Percentiles rank a stretch among this genome's conserved stretches.
Evolutionary conservation across 495 filamentous ascomycete genomes (phyloP).

Genomic region (Aspergillus wentii): DNA sequence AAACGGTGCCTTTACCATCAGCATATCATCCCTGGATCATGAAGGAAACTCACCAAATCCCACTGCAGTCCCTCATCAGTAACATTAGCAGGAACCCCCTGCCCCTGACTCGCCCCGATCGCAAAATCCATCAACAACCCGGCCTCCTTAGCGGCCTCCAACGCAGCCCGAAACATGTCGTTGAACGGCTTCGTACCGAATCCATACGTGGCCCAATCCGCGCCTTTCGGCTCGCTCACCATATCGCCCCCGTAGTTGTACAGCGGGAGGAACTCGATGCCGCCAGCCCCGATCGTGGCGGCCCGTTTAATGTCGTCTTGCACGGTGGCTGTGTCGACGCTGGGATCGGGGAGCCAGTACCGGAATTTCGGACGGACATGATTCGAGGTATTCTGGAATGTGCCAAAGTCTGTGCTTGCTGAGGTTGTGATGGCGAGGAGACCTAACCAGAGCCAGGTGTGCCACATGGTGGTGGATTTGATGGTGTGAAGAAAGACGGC

Average conservation of each 20-base stretch:
- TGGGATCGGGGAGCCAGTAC: slow-evolving; percentile 41
- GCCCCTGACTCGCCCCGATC: slow-evolving; percentile 43
- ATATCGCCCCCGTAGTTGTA: slow-evolving; percentile 31
- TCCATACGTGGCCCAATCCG: slow-evolving; percentile 42
- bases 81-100: slow-evolving; percentile 39
- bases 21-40: background rate
- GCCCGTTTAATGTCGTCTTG: slow-evolving; percentile 27
- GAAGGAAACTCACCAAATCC: slow-evolving; percentile 27
- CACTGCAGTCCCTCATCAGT: slow-evolving; percentile 28
- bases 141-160: slow-evolving; percentile 31
- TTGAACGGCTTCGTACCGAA: slow-evolving; percentile 42
- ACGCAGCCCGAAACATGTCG: slow-evolving; percentile 27
- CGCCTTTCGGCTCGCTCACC: background rate
- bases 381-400: slow-evolving; percentile 18
- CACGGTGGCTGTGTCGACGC: slow-evolving; percentile 24
- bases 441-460: too few relatives aligned
- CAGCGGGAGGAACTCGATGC: slow-evolving; percentile 36
- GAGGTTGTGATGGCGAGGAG: too few relatives aligned
- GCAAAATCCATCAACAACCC: slow-evolving; percentile 43
- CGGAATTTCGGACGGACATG: slow-evolving; percentile 22
- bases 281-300: slow-evolving; percentile 32
- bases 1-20: slow-evolving; percentile 9
- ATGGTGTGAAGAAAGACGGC: too few relatives aligned
- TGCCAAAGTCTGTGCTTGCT: slow-evolving; percentile 19
- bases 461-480: too few relatives aligned